phyloP scores from a whole-genome alignment of 495 filamentous ascomycete genomes.

The Clohesyomyces aquaticus region DNA sequence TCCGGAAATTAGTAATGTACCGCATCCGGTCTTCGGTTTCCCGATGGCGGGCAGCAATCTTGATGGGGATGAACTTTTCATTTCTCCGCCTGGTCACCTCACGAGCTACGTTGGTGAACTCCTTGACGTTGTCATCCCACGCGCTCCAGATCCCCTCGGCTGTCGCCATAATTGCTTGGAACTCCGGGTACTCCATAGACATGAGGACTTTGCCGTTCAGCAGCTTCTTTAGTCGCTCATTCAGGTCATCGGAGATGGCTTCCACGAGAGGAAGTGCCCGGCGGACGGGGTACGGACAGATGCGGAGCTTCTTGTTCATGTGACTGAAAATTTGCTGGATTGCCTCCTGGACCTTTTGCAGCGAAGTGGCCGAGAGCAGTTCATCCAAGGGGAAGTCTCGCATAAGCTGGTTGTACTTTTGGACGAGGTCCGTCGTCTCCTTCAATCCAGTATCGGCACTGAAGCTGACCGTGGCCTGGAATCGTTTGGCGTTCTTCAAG shows the following conservation, averaged over 20 bases:
- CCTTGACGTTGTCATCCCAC: conserved; percentile 95
- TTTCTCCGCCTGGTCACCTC: conserved; percentile 88
- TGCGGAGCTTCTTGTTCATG: conserved; percentile 93
- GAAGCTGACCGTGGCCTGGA: conserved; percentile 95
- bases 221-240: conserved; percentile 79
- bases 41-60: conserved; percentile 80
- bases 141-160: conserved; percentile 82
- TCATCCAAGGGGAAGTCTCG: conserved; percentile 96
- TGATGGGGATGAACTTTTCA: conserved; percentile 98
- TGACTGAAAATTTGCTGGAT: conserved; percentile 86
- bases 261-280: conserved; percentile 93
- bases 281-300: conserved; percentile 90
- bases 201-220: conserved; percentile 85
- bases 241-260: conserved; percentile 94
- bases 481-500: conserved; percentile 91
- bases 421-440: conserved; percentile 90
- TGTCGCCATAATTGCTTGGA: conserved; percentile 78
- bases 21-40: conserved; percentile 86
- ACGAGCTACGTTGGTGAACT: conserved; percentile 95
- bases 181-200: conserved; percentile 89
- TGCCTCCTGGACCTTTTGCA: conserved; percentile 88
- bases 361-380: conserved; percentile 84
- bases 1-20: conserved; percentile 91
- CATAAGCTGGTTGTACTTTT: conserved; percentile 98
- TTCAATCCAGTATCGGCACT: conserved; percentile 91